These are phyloP conservation scores for Amniculicola lignicola DNA, from an alignment of 495 filamentous ascomycete species.

Conservation along the genomic window DNA sequence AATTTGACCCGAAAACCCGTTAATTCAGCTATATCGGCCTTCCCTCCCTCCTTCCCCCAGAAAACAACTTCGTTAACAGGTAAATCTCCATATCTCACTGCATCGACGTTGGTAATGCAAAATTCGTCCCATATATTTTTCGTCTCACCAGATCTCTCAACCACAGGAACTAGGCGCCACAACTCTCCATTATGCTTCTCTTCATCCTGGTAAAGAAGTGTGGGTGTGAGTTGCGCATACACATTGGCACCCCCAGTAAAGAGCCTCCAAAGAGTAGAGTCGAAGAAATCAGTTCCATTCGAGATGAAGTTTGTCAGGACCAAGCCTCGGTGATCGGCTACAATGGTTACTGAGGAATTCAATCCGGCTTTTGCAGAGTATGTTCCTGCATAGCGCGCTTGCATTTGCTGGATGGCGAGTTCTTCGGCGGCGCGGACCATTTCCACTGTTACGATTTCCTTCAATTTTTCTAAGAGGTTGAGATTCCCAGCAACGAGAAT, in stretches of 20 bases:
- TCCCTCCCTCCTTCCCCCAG: conserved; percentile 15
- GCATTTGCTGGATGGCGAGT: conserved; percentile 27
- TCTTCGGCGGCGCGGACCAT: conserved; percentile 36
- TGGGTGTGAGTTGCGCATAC: conserved; percentile 36
- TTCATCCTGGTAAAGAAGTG: conserved; percentile 36
- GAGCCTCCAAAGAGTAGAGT: background rate
- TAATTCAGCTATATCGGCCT: conserved; percentile 28
- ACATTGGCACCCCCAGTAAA: background rate
- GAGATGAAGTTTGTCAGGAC: conserved; percentile 33
- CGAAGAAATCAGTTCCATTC: conserved; percentile 35
- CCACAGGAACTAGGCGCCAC: conserved; percentile 27
- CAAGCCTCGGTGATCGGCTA: conserved; percentile 32
- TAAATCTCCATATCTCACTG: conserved; percentile 31
- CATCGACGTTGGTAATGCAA: conserved; percentile 36
- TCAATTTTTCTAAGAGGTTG: conserved; percentile 22
- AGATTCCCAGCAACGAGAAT: conserved; percentile 33
- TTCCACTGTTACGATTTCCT: conserved; percentile 30
- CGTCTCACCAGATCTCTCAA: conserved; percentile 13
- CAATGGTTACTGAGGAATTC: conserved; percentile 36
- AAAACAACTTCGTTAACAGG: conserved; percentile 40
- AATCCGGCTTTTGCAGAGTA: conserved; percentile 20
- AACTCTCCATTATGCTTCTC: conserved; percentile 31
- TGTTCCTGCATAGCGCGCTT: conserved; percentile 28
- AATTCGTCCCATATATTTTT: conserved; percentile 36
- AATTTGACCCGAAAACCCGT: conserved; percentile 33